Conservation (phyloP, 345 rosid genomes). For the Cardamine resedifolia region DNA sequence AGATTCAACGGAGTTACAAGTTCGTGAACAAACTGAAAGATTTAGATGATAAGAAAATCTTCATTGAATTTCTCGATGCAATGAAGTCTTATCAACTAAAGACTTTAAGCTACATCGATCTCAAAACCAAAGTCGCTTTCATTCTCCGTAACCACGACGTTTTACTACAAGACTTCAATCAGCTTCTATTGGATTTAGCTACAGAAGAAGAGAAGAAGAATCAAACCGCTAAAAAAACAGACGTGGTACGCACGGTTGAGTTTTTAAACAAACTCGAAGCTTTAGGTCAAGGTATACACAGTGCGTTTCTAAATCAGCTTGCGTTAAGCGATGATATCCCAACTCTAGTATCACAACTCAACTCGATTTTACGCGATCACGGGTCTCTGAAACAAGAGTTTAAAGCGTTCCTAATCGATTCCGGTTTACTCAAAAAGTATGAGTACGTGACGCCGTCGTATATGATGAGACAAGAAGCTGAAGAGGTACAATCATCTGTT, state of each 20-base stretch:
- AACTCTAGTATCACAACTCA: neutral
- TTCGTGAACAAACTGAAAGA: neutral
- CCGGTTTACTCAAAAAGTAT: neutral
- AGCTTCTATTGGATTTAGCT: neutral
- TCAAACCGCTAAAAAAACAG: neutral
- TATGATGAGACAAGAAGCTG: neutral
- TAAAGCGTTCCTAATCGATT: neutral
- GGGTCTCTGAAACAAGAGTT: neutral
- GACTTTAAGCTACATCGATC: neutral
- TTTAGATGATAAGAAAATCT: neutral
- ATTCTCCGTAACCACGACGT: neutral
- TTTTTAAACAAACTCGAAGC: neutral
- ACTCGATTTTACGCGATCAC: neutral
- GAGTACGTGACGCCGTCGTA: conserved; percentile 3
- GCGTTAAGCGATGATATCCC: neutral
- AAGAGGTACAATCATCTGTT: conserved; percentile 9
- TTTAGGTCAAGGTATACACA: neutral
- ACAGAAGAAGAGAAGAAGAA: neutral
- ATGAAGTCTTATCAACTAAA: neutral
- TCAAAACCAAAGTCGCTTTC: neutral
- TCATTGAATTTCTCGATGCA: neutral
- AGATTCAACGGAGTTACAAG: neutral
- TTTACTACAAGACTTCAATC: neutral
- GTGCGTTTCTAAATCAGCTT: neutral
- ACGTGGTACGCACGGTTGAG: neutral